Evolutionary conservation across 2,329 filamentous ascomycete genomes (phyloP).

Genomic region (Beauveria brongniartii): DNA sequence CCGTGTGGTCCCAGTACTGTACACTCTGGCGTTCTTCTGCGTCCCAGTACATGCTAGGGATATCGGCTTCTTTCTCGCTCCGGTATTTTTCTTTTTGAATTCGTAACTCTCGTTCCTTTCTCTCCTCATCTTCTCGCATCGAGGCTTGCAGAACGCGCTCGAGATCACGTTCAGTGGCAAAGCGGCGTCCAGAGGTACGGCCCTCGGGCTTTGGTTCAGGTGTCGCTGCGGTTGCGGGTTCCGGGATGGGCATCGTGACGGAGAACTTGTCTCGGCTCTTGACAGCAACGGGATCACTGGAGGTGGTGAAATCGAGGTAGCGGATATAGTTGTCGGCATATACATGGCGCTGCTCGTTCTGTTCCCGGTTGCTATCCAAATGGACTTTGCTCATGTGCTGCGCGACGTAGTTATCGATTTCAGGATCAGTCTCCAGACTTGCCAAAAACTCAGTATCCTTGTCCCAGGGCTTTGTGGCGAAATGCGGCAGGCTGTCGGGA

Average conservation of each 20-base stretch:
- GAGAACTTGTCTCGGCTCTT: slow-evolving; percentile 49
- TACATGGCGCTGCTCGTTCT: slow-evolving; percentile 29
- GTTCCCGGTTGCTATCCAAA: slow-evolving; percentile 27
- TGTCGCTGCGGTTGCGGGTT: slow-evolving; percentile 28
- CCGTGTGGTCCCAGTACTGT: slow-evolving; percentile 58
- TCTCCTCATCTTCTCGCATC: slow-evolving; percentile 61
- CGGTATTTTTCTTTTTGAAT: slow-evolving; percentile 62
- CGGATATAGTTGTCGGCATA: slow-evolving; percentile 41
- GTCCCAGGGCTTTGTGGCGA: slow-evolving; percentile 38
- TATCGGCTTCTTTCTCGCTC: slow-evolving; percentile 66
- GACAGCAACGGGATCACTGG: slow-evolving; percentile 44
- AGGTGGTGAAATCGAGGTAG: slow-evolving; percentile 49
- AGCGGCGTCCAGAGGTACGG: slow-evolving; percentile 45
- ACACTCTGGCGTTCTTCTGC: slow-evolving; percentile 49
- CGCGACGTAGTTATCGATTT: slow-evolving; percentile 38
- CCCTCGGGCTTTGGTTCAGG: slow-evolving; percentile 51
- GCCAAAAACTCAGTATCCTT: slow-evolving; percentile 37
- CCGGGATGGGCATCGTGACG: slow-evolving; percentile 27
- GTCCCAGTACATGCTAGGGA: slow-evolving; percentile 62
- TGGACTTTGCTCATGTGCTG: slow-evolving; percentile 36
- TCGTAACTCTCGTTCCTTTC: slow-evolving; percentile 56
- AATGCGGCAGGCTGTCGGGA: slow-evolving; percentile 44
- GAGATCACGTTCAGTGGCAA: slow-evolving; percentile 64
- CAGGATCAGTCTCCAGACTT: slow-evolving; percentile 30
- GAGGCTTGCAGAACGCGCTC: slow-evolving; percentile 67